Conservation (phyloP, 345 rosid species). For the Citrus cavaleriei region DNA sequence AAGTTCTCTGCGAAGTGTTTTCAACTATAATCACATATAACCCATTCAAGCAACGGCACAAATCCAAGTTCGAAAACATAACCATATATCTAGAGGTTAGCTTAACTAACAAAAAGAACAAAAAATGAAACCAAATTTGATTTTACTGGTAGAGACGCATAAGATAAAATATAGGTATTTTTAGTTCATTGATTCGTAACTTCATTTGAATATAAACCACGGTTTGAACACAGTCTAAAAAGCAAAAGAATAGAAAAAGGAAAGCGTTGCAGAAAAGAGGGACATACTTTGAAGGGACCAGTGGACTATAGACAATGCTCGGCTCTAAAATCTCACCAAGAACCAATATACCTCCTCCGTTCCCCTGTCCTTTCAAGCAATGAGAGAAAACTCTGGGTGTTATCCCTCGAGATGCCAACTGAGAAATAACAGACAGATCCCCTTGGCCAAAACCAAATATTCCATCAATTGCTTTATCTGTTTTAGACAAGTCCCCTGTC, state of each 20-base stretch:
- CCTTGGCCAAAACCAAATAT: constrained; percentile 98
- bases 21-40: neutral
- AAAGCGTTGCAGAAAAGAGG: neutral
- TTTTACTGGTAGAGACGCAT: neutral
- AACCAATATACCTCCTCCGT: constrained; percentile 93
- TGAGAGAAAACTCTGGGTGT: constrained; percentile 90
- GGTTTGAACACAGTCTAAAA: neutral
- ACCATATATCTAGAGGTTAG: neutral
- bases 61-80: neutral
- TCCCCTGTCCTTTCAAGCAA: constrained; percentile 88
- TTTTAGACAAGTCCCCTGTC: constrained; percentile 76
- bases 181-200: neutral
- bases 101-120: neutral
- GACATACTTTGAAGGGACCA: constrained; percentile 78
- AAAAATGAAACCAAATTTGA: neutral
- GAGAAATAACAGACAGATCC: constrained; percentile 79
- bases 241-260: neutral
- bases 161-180: neutral
- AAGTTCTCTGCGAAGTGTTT: neutral
- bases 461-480: constrained; percentile 96
- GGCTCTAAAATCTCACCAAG: constrained; percentile 97
- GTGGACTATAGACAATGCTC: constrained; percentile 85
- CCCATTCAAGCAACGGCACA: neutral
- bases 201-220: neutral
- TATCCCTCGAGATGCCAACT: constrained; percentile 72